Percentiles rank a stretch among this genome's conserved stretches.
These are phyloP conservation scores for Gossypium mustelinum DNA, from an alignment of 345 rosid species.

Conservation along the genomic window DNA sequence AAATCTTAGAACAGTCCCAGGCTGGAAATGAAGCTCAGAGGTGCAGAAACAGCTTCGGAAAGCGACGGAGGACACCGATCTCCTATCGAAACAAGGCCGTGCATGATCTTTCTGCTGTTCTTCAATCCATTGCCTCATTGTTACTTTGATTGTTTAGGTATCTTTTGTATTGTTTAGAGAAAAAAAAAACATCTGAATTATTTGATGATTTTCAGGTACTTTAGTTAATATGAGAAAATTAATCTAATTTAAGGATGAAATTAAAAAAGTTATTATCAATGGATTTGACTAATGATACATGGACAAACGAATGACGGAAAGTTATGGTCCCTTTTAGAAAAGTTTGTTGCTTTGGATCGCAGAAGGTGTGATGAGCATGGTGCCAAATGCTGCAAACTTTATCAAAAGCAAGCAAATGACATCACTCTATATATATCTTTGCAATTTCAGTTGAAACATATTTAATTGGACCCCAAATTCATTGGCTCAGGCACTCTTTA, in stretches of 20 bases:
- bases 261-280: too few species aligned
- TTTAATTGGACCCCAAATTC: neutral
- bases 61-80: constrained; percentile 20
- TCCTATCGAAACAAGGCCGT: constrained; percentile 23
- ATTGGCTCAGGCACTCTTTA: neutral
- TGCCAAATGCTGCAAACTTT: neutral
- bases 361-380: neutral
- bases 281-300: too few species aligned
- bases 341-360: neutral
- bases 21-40: constrained; percentile 18
- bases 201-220: too few species aligned
- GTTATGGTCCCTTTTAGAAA: neutral
- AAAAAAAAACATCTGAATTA: neutral
- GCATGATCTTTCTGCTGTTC: constrained; percentile 25
- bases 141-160: constrained; percentile 20
- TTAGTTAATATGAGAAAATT: neutral
- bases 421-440: neutral
- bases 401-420: neutral
- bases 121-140: constrained; percentile 31
- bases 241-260: too few species aligned
- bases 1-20: too few species aligned
- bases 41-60: constrained; percentile 22
- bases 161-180: neutral
- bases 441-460: too few species aligned
- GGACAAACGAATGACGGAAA: neutral